Conservation (phyloP, 768 basidiomycete genomes). For the Psilocybe sp. region DNA sequence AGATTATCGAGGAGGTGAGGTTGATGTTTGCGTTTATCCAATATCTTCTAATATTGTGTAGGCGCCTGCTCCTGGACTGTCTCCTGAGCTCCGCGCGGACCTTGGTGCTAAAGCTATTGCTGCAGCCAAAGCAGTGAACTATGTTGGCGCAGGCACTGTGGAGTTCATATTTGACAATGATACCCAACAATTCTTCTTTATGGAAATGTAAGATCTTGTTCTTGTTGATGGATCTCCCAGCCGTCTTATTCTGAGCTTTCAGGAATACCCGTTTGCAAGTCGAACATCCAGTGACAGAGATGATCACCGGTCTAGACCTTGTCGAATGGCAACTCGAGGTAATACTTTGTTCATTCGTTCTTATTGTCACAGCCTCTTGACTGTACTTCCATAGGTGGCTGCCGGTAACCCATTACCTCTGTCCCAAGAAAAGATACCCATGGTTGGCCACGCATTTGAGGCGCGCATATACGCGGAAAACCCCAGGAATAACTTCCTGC, state of each 20-base stretch:
- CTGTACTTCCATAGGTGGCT: constrained; percentile 56
- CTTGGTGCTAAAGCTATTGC: constrained; percentile 85
- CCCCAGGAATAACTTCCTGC: constrained; percentile 89
- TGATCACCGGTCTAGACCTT: constrained; percentile 91
- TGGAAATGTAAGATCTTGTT: constrained; percentile 90
- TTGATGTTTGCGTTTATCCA: not conserved
- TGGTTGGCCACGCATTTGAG: constrained; percentile 92
- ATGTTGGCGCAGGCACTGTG: constrained; percentile 91
- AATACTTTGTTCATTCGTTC: constrained; percentile 1
- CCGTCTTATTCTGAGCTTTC: constrained; percentile 1
- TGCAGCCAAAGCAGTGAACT: constrained; percentile 89
- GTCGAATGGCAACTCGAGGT: constrained; percentile 95
- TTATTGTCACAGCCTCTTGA: not conserved
- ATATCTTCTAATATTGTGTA: constrained; percentile 24
- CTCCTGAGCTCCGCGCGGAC: constrained; percentile 73
- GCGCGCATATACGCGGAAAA: constrained; percentile 96
- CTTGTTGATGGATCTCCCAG: no score
- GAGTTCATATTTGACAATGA: constrained; percentile 97
- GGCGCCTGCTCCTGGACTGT: constrained; percentile 90
- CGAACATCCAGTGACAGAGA: constrained; percentile 92
- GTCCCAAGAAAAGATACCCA: constrained; percentile 72
- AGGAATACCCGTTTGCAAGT: constrained; percentile 88
- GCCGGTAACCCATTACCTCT: constrained; percentile 86
- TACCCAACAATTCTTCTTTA: constrained; percentile 84
- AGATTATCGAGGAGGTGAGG: constrained; percentile 86